Conservation (phyloP, 257 asterid genomes). For the Prunella vulgaris region DNA sequence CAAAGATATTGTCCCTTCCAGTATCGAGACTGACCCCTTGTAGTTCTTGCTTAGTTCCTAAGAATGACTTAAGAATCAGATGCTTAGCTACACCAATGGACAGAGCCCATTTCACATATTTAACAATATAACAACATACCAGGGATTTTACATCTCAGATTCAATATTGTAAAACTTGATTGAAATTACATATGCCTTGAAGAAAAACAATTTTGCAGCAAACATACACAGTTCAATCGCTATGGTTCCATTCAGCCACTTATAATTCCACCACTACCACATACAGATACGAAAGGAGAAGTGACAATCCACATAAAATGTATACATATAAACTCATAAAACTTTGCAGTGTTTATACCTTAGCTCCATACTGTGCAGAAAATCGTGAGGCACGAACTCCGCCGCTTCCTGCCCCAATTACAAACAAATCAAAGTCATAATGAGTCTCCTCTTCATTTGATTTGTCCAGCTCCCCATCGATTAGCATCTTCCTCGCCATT, state of each 20-base stretch:
- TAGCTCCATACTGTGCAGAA: conserved; percentile 81
- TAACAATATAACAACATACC: neutral
- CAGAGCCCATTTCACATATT: neutral
- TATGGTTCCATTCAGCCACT: neutral
- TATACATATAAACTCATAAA: neutral
- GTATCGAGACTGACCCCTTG: no score
- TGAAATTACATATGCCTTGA: neutral
- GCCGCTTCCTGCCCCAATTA: conserved; percentile 96
- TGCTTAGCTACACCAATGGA: neutral
- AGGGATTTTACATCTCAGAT: neutral
- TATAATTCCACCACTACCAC: neutral
- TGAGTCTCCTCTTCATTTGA: conserved; percentile 38
- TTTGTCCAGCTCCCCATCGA: conserved; percentile 52
- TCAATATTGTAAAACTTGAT: neutral
- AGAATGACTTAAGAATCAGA: neutral
- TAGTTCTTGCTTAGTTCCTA: no score
- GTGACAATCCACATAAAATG: neutral
- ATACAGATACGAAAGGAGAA: no score
- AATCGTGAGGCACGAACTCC: conserved; percentile 81
- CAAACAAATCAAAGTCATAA: conserved; percentile 82
- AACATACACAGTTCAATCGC: neutral
- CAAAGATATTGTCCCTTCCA: no score
- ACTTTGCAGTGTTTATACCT: conserved; percentile 37
- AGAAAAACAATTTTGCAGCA: neutral
- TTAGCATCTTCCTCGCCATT: conserved; percentile 78